Conservation (phyloP, 2,329 filamentous ascomycete species). For the Pseudogymnoascus sp. region DNA sequence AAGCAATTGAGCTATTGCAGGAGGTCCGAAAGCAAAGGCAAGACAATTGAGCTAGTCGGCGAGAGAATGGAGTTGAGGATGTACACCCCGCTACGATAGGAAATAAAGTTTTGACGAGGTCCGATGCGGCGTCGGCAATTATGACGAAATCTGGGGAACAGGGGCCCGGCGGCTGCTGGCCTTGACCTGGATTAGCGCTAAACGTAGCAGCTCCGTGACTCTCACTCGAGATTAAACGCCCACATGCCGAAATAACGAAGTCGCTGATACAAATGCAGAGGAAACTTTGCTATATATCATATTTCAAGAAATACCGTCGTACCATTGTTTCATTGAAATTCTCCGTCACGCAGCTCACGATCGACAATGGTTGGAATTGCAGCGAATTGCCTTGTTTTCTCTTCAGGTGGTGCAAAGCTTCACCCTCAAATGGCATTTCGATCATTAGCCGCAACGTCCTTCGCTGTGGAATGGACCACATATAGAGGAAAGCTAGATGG, state of each 20-base stretch:
- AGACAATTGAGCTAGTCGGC: neutral
- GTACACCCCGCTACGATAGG: neutral
- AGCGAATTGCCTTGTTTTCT: neutral
- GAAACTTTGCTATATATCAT: neutral
- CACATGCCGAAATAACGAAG: neutral
- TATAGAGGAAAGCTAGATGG: neutral
- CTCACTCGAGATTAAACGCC: neutral
- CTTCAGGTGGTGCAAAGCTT: neutral
- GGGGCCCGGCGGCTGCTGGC: neutral
- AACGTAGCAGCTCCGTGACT: neutral
- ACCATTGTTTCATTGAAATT: neutral
- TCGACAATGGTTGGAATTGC: neutral
- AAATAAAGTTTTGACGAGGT: conserved; percentile 8
- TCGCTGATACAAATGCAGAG: neutral
- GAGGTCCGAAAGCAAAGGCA: neutral
- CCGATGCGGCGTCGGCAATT: conserved; percentile 3
- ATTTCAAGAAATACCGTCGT: neutral
- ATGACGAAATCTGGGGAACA: conserved; percentile 7
- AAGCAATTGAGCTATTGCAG: neutral
- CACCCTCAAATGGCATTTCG: neutral
- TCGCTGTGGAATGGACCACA: neutral
- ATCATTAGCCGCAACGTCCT: neutral
- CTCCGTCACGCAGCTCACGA: neutral
- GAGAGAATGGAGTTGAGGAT: neutral
- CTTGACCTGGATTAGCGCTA: conserved; percentile 2